A percentile compares a stretch with the other conserved stretches of the same genome.
Evolutionary conservation across 2,329 filamentous ascomycete genomes (phyloP).

Genomic region (Simplicillium aogashimaense): DNA sequence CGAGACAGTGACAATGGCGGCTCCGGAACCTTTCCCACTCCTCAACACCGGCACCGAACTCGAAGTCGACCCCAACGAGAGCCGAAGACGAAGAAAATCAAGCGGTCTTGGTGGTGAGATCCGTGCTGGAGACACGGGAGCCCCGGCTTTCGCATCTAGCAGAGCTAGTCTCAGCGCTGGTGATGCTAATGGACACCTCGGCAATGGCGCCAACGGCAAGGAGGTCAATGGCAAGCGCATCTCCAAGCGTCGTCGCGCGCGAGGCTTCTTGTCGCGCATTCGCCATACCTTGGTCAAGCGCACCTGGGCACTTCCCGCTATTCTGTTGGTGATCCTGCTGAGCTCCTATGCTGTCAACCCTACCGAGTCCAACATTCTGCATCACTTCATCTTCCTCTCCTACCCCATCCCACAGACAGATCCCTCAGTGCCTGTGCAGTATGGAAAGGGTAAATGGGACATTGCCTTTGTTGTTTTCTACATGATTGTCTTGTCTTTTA

Average conservation of each 20-base stretch:
- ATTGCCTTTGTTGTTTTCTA: slow-evolving; percentile 85
- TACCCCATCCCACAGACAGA: slow-evolving; percentile 56
- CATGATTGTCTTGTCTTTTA: slow-evolving; percentile 81
- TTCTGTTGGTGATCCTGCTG: slow-evolving; percentile 55
- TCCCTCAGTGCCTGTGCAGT: slow-evolving; percentile 47
- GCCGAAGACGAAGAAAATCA: slow-evolving; percentile 44
- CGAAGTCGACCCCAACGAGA: slow-evolving; percentile 21
- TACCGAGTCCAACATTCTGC: slow-evolving; percentile 64
- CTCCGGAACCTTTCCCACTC: slow-evolving; percentile 42
- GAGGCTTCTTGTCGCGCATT: slow-evolving; percentile 33
- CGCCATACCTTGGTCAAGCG: slow-evolving; percentile 50
- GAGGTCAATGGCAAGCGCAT: slow-evolving; percentile 26
- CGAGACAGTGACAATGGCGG: no score
- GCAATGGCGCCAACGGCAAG: background rate
- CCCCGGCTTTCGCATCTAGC: slow-evolving; percentile 43
- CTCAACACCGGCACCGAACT: slow-evolving; percentile 41
- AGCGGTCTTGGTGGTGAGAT: slow-evolving; percentile 44
- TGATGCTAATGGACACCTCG: slow-evolving; percentile 3
- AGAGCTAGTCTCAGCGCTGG: slow-evolving; percentile 30
- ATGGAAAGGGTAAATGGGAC: slow-evolving; percentile 83
- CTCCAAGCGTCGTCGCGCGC: slow-evolving; percentile 46
- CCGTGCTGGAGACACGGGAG: slow-evolving; percentile 44
- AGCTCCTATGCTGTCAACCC: slow-evolving; percentile 67
- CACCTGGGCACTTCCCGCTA: slow-evolving; percentile 56
- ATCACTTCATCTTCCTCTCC: slow-evolving; percentile 80